Base-by-base conservation (phyloP, 441 rosid genomes). In the Jatropha multifida region DNA sequence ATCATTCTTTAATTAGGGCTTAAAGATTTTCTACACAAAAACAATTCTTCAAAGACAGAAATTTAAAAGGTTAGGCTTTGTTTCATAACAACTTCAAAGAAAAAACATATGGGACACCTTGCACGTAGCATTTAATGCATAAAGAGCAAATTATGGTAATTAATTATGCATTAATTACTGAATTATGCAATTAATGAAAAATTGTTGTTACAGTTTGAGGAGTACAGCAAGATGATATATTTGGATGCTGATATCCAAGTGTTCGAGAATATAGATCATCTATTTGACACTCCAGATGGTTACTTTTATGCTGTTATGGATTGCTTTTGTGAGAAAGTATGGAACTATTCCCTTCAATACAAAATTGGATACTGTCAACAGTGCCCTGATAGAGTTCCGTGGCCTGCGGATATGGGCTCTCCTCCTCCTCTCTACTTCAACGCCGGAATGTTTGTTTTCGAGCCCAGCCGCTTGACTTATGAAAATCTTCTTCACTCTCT, bases 181-280 rank as follows among this genome's bases (percentile, higher is more conserved):
- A 32, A 32, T 32, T 32, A 32, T 32, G 32, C 32, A 32, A 32
- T 32, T 32, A 32, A 32, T 32, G 32, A 32, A 32, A 32, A 32
- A 32, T 32, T 70, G 7, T n/a, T n/a, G 20, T 68, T 65, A 5
- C 67, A 91, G 96, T 88, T 93, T 67, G 88, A 85, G 84, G 94
- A 90, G 83, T 90, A 90, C 11, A 78, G 74, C 68, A 90, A 89
- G 89, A 87, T 91, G 96, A 82, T 88, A 54, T 93, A 93, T 84
- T 77, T 91, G 74, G 96, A 93, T 26, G 94, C 90, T 15, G 96
- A 93, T 82, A 91, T 88, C 65, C 97, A 93, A 78, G 97, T 88
- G 66, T 92, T 85, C 20, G 90, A 83, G 14, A 92, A 87, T 81
- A 89, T 88, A 20, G 92, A 90, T 80, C 90, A 89, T 68, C 85